Evolutionary conservation across 768 basidiomycete species (phyloP).

Genomic region (Hirschioporus abietinus): DNA sequence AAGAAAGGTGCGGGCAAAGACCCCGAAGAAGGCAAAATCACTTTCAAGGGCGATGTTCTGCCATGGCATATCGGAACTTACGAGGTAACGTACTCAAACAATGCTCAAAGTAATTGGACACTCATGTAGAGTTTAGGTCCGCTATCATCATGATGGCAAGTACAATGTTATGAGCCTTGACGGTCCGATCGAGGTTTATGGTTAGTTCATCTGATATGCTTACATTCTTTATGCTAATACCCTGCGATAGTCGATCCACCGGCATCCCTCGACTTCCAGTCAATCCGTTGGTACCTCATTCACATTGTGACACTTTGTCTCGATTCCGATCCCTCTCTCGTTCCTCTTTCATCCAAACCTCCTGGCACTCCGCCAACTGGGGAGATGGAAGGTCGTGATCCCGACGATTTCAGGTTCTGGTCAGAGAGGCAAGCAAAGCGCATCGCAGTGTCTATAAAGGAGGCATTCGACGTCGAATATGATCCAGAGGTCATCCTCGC

Average conservation of each 20-base stretch:
- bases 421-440: conserved; percentile 84
- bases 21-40: conserved; percentile 55
- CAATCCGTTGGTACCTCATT: conserved; percentile 62
- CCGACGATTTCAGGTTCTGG: conserved; percentile 96
- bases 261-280: conserved; percentile 50
- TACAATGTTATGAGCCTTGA: conserved; percentile 90
- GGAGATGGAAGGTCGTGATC: conserved; percentile 48
- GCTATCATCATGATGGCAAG: conserved; percentile 96
- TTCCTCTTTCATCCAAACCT: conserved; percentile 63
- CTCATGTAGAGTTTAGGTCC: conserved; percentile 39
- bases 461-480: conserved; percentile 86
- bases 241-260: conserved; percentile 60
- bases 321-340: conserved; percentile 77
- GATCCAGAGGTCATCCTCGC: conserved; percentile 87
- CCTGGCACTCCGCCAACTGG: conserved; percentile 21
- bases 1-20: conserved; percentile 29
- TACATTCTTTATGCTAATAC: not conserved
- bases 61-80: conserved; percentile 87
- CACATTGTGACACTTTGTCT: conserved; percentile 82
- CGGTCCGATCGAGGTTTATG: conserved; percentile 84
- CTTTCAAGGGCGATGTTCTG: conserved; percentile 72
- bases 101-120: not conserved
- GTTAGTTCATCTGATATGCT: conserved; percentile 39
- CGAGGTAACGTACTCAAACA: conserved; percentile 48
- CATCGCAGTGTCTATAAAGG: conserved; percentile 72